Conservation (phyloP, 495 filamentous ascomycete species). For the Trichoderma virens region DNA sequence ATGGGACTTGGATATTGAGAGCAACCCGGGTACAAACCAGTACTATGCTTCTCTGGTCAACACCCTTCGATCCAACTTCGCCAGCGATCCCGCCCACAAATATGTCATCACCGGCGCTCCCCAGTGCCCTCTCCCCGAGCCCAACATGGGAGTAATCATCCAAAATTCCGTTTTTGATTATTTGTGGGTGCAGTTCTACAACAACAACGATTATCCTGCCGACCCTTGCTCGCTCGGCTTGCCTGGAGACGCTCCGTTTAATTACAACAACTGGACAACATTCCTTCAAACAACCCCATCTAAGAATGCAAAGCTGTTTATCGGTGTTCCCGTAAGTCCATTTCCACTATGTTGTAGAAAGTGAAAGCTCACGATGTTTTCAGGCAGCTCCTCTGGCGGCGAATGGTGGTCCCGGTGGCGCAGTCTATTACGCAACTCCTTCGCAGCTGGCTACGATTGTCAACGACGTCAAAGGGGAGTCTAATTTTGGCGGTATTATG, state of each 20-base stretch:
- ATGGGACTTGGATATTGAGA: conserved; percentile 56
- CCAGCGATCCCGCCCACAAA: conserved; percentile 23
- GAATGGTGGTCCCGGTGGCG: not conserved
- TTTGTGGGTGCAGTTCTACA: conserved; percentile 59
- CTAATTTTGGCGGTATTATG: conserved; percentile 23
- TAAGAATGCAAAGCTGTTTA: conserved; percentile 43
- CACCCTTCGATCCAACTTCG: conserved; percentile 40
- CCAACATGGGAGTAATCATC: conserved; percentile 42
- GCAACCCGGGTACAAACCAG: conserved; percentile 17
- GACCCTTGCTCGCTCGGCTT: not conserved
- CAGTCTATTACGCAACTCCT: conserved; percentile 18
- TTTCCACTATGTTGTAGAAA: conserved; percentile 10
- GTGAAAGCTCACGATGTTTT: not conserved
- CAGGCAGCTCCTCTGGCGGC: not conserved
- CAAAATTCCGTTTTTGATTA: conserved; percentile 46
- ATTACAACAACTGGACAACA: conserved; percentile 50
- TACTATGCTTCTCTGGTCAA: conserved; percentile 29
- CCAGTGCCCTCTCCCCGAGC: conserved; percentile 49
- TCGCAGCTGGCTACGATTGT: conserved; percentile 15
- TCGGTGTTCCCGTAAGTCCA: conserved; percentile 50
- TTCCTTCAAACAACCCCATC: conserved; percentile 48
- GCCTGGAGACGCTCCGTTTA: conserved; percentile 39
- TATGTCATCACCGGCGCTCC: conserved; percentile 50
- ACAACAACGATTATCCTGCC: conserved; percentile 48
- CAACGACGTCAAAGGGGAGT: conserved; percentile 16